These are phyloP conservation scores for Fonsecaea monophora DNA, from an alignment of 2,329 filamentous ascomycete species.

Conservation along the genomic window DNA sequence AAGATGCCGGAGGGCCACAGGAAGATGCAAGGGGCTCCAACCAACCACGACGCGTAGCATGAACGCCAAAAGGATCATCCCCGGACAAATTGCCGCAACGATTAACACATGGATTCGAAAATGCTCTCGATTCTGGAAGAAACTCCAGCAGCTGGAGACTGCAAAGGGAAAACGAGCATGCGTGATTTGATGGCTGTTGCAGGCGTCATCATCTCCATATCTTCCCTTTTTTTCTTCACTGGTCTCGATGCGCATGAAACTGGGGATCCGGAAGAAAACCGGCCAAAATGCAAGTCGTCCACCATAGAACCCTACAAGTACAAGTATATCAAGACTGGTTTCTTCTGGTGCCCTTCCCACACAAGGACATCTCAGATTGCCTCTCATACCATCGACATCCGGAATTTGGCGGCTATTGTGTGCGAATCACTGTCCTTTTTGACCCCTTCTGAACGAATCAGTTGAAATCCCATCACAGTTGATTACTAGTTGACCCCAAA, in stretches of 20 bases:
- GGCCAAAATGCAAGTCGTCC: background rate
- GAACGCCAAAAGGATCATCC: constrained; percentile 19
- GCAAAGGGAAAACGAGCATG: background rate
- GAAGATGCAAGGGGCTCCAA: background rate
- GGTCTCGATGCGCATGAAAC: background rate
- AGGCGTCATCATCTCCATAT: background rate
- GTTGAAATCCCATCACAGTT: background rate
- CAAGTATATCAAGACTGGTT: background rate
- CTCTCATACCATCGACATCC: background rate
- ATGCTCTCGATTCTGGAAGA: background rate
- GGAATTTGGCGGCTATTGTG: background rate
- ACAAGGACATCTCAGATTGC: background rate
- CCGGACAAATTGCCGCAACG: constrained; percentile 20
- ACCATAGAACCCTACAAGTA: background rate
- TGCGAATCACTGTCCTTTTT: background rate
- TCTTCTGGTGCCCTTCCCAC: background rate
- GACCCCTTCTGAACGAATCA: background rate
- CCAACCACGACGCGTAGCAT: background rate
- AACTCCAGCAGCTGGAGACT: background rate
- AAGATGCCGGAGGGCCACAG: background rate
- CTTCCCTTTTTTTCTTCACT: background rate
- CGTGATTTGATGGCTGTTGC: constrained; percentile 2
- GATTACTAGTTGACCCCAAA: constrained; percentile 5
- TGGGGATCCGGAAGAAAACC: background rate
- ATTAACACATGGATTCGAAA: background rate